These are phyloP conservation scores for Puccinia novopanici DNA, from an alignment of 1,284 basidiomycete species.

Conservation along the genomic window DNA sequence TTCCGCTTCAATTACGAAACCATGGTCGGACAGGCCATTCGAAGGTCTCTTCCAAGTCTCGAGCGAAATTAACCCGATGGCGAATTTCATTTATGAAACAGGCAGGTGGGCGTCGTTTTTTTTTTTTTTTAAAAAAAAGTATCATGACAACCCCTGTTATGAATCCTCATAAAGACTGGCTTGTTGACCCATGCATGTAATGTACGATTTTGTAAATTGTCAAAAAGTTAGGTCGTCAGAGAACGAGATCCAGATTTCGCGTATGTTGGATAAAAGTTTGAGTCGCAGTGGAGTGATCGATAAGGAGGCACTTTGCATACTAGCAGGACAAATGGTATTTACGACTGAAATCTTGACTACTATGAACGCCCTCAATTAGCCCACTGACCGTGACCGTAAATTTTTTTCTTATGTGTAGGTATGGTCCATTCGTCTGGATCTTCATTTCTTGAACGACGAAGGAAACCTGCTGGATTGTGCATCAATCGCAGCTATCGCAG, in stretches of 20 bases:
- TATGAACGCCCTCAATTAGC: not conserved
- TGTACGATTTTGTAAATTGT: not conserved
- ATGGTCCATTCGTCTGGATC: slow-evolving; percentile 83
- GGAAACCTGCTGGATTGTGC: slow-evolving; percentile 96
- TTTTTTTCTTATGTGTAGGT: slow-evolving; percentile 66
- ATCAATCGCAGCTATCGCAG: slow-evolving; percentile 82
- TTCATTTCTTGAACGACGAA: slow-evolving; percentile 85
- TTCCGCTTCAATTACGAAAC: slow-evolving; percentile 84
- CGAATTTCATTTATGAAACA: slow-evolving; percentile 82
- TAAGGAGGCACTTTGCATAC: slow-evolving; percentile 87
- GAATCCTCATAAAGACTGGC: not conserved
- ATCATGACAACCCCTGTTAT: no score
- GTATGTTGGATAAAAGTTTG: slow-evolving; percentile 92
- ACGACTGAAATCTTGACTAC: slow-evolving; percentile 55
- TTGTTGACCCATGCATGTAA: not conserved
- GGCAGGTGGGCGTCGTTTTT: slow-evolving; percentile 67
- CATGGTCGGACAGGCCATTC: slow-evolving; percentile 81
- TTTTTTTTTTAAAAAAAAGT: not conserved
- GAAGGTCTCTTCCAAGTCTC: slow-evolving; percentile 86
- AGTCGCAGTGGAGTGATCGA: slow-evolving; percentile 87
- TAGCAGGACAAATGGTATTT: slow-evolving; percentile 83
- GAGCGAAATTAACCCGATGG: slow-evolving; percentile 93
- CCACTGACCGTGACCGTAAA: not conserved
- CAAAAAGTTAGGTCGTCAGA: slow-evolving; percentile 71
- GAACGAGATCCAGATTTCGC: slow-evolving; percentile 83